Percentiles rank a stretch among this genome's conserved stretches.
Evolutionary conservation across 2,329 filamentous ascomycete species (phyloP).

Genomic region (Fusarium phyllophilum): DNA sequence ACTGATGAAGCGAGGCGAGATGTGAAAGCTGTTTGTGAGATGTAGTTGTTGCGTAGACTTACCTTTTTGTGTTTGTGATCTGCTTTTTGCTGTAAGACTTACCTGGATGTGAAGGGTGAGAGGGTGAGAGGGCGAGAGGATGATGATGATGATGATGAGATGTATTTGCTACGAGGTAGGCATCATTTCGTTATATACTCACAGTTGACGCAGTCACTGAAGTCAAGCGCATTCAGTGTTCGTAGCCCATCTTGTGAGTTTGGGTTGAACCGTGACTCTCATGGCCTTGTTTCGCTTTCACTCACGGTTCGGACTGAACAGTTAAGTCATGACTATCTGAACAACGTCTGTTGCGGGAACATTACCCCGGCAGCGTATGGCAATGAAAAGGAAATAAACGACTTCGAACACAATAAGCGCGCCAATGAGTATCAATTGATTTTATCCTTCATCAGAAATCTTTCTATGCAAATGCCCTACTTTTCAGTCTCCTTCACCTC

Average conservation of each 20-base stretch:
- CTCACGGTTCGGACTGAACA: background rate
- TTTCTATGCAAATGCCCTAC: background rate
- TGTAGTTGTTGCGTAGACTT: background rate
- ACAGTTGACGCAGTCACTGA: background rate
- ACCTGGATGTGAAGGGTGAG: background rate
- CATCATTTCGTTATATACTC: background rate
- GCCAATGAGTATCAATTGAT: background rate
- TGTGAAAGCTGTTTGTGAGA: background rate
- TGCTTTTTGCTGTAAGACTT: background rate
- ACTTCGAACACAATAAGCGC: background rate
- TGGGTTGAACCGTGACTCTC: background rate
- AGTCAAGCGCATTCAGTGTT: background rate
- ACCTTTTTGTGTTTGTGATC: background rate
- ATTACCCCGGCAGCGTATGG: background rate
- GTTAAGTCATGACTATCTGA: background rate
- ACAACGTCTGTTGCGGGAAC: background rate
- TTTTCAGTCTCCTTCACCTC: constrained; percentile 36
- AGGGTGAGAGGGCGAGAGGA: background rate
- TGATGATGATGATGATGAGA: background rate
- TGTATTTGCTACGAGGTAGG: background rate
- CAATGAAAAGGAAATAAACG: background rate
- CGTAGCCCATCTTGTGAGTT: background rate
- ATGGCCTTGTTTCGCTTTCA: too few species aligned
- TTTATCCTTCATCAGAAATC: background rate
- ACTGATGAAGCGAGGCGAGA: background rate